Conservation (phyloP, 352 stramenopile species). For the Pythium rhizo-oryzae region DNA sequence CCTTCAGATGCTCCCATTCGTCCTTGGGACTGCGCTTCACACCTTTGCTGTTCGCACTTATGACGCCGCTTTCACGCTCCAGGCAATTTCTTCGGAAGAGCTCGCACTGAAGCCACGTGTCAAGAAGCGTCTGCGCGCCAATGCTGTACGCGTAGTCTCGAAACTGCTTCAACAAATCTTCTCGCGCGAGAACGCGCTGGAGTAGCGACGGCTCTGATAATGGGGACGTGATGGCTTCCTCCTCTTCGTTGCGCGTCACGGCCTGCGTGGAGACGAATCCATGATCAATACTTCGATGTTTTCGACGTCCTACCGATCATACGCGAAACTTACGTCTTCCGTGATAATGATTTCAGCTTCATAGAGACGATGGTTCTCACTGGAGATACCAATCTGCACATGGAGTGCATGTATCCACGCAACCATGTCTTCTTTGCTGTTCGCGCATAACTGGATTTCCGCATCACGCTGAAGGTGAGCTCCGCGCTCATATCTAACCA, state of each 20-base stretch:
- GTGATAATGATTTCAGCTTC: slow-evolving; percentile 87
- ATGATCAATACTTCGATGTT: background rate
- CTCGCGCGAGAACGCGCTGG: slow-evolving; percentile 65
- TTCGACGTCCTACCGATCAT: too few relatives aligned
- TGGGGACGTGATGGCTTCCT: slow-evolving; percentile 38
- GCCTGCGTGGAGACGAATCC: slow-evolving; percentile 36
- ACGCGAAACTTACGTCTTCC: slow-evolving; percentile 61
- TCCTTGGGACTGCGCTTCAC: slow-evolving; percentile 44
- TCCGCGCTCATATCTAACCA: background rate
- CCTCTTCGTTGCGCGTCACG: slow-evolving; percentile 61
- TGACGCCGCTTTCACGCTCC: slow-evolving; percentile 49
- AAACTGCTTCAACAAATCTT: slow-evolving; percentile 83
- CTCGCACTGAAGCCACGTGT: slow-evolving; percentile 88
- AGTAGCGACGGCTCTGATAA: slow-evolving; percentile 61
- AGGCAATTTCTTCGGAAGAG: slow-evolving; percentile 74
- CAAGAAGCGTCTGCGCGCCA: slow-evolving; percentile 61
- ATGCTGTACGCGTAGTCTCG: slow-evolving; percentile 76
- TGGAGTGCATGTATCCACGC: slow-evolving; percentile 83
- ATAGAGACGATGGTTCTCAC: slow-evolving; percentile 79
- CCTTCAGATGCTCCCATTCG: slow-evolving; percentile 80
- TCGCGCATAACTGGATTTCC: slow-evolving; percentile 59
- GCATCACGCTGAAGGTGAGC: background rate
- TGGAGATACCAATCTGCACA: slow-evolving; percentile 77
- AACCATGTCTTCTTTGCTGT: slow-evolving; percentile 80
- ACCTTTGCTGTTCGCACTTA: background rate